phyloP scores from a whole-genome alignment of 2,329 filamentous ascomycete genomes.

The Pyrenophora seminiperda region DNA sequence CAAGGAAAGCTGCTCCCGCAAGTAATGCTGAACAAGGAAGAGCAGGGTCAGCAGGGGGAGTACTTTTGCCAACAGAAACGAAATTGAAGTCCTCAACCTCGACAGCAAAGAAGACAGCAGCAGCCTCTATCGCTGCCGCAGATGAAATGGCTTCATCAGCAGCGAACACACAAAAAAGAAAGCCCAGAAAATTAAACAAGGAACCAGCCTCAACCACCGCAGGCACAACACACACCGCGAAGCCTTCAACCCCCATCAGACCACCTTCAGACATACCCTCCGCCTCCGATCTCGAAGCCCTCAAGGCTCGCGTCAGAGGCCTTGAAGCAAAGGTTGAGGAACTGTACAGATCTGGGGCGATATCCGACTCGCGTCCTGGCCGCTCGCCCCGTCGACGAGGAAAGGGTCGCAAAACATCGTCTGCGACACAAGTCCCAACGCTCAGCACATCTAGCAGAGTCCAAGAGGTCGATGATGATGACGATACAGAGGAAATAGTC shows the following conservation, averaged over 20 bases:
- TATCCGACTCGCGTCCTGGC: constrained; percentile 14
- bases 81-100: constrained; percentile 14
- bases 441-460: constrained; percentile 11
- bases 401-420: constrained; percentile 38
- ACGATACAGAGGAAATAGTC: constrained; percentile 6
- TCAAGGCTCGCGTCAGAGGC: constrained; percentile 43
- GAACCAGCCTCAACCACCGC: constrained; percentile 26
- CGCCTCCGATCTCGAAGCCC: constrained; percentile 39
- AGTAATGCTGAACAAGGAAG: constrained; percentile 19
- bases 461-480: constrained; percentile 19
- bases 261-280: constrained; percentile 15
- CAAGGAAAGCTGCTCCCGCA: constrained; percentile 25
- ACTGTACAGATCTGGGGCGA: constrained; percentile 30
- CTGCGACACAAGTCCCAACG: constrained; percentile 29
- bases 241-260: constrained; percentile 1
- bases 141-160: constrained; percentile 6
- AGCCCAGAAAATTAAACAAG: constrained; percentile 44
- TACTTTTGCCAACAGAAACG: constrained; percentile 23
- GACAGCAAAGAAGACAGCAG: constrained; percentile 3
- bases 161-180: constrained; percentile 14
- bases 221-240: constrained; percentile 1
- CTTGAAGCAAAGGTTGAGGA: constrained; percentile 47
- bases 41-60: constrained; percentile 39
- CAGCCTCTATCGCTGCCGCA: constrained; percentile 12
- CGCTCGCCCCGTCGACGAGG: constrained; percentile 42